Base-by-base conservation (phyloP, 2,329 filamentous ascomycete species). In the Diplocarpon mali region DNA sequence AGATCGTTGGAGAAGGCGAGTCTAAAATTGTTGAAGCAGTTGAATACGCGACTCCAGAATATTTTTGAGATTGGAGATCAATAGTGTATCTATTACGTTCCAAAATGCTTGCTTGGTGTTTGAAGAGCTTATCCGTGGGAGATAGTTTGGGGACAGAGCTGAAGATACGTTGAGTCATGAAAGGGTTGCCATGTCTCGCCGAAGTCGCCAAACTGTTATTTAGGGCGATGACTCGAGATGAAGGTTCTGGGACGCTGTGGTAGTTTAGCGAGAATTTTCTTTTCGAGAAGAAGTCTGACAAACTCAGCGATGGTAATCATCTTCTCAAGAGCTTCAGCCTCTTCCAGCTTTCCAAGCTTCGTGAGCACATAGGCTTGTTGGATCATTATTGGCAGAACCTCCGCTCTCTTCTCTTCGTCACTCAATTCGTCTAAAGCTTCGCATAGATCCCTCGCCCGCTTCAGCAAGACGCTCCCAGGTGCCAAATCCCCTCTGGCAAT, bases 301-400 rank as follows among this genome's bases (percentile, higher is more conserved):
- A 66, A 85, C 80, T 75, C 72, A 40, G 71, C 65, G 45, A 73
- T 64, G n/a, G 71, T 71, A 27, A 88, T 67, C n/a, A 71, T 72
- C 42, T 71, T 72, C 40, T 78, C 76, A 29, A 88, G 59, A 35
- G 73, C 69, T 39, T 73, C 69, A 0, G 84, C 84, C 53, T 88
- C 80, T 20, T 77, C 71, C 13, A 69, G 57, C 55, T 80, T 80
- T 14, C 83, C 84, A 49, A 84, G 62, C 52, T 74, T 77, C 2
- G 75, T 73, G 46, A 84, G 71, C 1, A 86, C 80, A 55, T 83
- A 89, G 20, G 83, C 73, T 57, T 86, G 80, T 63, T 92, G 86
- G 17, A 85, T 74, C 28, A 80, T 69, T 46, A 93, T 88, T 9
- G 85, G 83, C 27, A 85, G 67, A 51, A 88, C 65, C 64, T 93